phyloP scores from a whole-genome alignment of 2,329 filamentous ascomycete species.

The Cercospora sesami region DNA sequence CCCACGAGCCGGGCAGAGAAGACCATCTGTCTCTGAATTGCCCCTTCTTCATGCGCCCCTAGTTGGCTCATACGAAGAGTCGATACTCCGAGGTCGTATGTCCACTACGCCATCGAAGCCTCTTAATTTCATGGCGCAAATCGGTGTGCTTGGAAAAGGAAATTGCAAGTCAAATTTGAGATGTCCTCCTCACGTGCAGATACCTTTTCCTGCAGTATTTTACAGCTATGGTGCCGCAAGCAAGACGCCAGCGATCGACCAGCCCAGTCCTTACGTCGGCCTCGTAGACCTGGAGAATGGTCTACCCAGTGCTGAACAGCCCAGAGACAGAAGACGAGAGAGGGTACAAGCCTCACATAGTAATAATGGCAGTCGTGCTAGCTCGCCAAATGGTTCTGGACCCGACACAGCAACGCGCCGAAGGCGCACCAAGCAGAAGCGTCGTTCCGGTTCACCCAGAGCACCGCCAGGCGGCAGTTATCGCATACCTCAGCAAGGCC shows the following conservation, averaged over 20 bases:
- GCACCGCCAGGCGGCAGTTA: slow-evolving; percentile 86
- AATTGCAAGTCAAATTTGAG: slow-evolving; percentile 82
- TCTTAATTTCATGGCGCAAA: slow-evolving; percentile 89
- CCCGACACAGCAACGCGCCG: slow-evolving; percentile 32
- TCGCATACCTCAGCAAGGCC: slow-evolving; percentile 88
- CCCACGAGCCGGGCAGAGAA: slow-evolving; percentile 53
- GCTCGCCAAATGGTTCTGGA: slow-evolving; percentile 30
- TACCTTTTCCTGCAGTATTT: slow-evolving; percentile 92
- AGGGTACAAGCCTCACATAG: slow-evolving; percentile 29
- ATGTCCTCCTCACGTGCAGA: slow-evolving; percentile 84
- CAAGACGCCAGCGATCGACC: slow-evolving; percentile 69
- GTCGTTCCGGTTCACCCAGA: slow-evolving; percentile 58
- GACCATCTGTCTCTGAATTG: slow-evolving; percentile 77
- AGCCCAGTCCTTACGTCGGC: slow-evolving; percentile 93
- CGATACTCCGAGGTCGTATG: slow-evolving; percentile 91
- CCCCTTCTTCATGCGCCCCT: slow-evolving; percentile 87
- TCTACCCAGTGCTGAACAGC: slow-evolving; percentile 48
- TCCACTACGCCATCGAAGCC: slow-evolving; percentile 92
- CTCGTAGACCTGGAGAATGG: slow-evolving; percentile 87
- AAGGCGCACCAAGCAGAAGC: slow-evolving; percentile 55
- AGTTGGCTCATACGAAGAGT: slow-evolving; percentile 98
- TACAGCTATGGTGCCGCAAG: slow-evolving; percentile 81
- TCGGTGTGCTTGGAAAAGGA: slow-evolving; percentile 85
- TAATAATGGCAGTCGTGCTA: slow-evolving; percentile 34
- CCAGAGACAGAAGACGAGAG: slow-evolving; percentile 38